These are phyloP conservation scores for Oryza glaberrima DNA, from an alignment of 176 grass and related monocot species.

Conservation along the genomic window DNA sequence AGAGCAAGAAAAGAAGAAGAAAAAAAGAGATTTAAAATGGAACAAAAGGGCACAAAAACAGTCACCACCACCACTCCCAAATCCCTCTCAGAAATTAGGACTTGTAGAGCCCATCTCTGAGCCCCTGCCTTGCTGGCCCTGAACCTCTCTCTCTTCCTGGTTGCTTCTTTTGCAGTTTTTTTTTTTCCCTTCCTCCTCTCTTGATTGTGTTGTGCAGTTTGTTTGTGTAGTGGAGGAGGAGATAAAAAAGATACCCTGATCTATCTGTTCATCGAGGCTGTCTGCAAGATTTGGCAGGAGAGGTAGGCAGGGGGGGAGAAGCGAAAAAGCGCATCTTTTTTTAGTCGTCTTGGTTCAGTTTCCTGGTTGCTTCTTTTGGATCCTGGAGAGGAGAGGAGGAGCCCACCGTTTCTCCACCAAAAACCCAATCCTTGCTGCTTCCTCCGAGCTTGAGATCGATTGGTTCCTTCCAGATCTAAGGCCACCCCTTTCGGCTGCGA, in stretches of 20 bases:
- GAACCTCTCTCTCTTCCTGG: conserved; percentile 33
- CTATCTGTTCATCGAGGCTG: conserved; percentile 32
- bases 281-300: conserved; percentile 32
- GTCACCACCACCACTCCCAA: conserved; percentile 31
- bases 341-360: conserved; percentile 39
- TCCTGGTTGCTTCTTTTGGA: conserved; percentile 54
- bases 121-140: conserved; percentile 53
- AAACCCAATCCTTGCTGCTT: conserved; percentile 44
- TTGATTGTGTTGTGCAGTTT: conserved; percentile 26
- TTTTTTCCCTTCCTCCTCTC: conserved; percentile 8
- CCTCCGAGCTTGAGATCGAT: conserved; percentile 39
- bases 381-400: conserved; percentile 32
- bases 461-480: conserved; percentile 55
- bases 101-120: conserved; percentile 58
- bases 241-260: conserved; percentile 34
- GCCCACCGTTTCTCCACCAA: conserved; percentile 45
- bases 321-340: conserved; percentile 38
- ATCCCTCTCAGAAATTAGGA: conserved; percentile 46
- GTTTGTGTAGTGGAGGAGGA: conserved; percentile 11
- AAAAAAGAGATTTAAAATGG: conserved; percentile 23
- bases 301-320: conserved; percentile 9
- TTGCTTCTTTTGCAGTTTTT: conserved; percentile 15
- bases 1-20: neutral
- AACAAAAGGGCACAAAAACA: conserved; percentile 20
- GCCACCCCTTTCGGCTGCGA: neutral